Percentiles rank a stretch among this genome's conserved stretches.
phyloP scores from a whole-genome alignment of 176 grass and related monocot species.

The Triticum monococcum region DNA sequence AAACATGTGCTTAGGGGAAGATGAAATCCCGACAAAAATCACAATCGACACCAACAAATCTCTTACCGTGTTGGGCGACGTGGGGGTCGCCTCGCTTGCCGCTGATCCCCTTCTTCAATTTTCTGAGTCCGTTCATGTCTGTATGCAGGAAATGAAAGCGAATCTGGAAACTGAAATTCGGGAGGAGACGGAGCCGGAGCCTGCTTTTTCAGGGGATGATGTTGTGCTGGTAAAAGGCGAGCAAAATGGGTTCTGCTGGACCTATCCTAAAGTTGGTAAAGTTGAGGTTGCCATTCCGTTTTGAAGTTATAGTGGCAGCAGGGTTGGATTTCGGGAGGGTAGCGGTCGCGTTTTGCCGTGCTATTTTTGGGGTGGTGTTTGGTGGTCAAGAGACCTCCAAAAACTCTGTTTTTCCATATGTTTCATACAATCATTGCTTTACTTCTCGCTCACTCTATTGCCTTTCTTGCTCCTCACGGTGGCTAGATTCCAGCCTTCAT shows the following conservation, averaged over 20 bases:
- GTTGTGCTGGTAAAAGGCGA: constrained; percentile 26
- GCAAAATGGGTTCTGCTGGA: neutral
- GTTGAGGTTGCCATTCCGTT: constrained; percentile 8
- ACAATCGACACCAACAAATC: neutral
- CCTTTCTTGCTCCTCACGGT: neutral
- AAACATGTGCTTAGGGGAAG: neutral
- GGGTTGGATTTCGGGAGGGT: constrained; percentile 7
- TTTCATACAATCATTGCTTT: constrained; percentile 5
- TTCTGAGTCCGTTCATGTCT: constrained; percentile 36
- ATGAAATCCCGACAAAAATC: neutral
- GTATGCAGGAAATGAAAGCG: neutral
- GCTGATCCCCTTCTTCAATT: constrained; percentile 40
- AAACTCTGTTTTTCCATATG: constrained; percentile 1
- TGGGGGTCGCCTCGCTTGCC: constrained; percentile 24
- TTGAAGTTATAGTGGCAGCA: constrained; percentile 24
- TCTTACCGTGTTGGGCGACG: constrained; percentile 33
- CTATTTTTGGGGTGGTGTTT: constrained; percentile 39
- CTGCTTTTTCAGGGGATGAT: neutral
- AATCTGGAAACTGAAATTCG: constrained; percentile 13
- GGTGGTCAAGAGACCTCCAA: constrained; percentile 36
- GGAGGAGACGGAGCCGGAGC: constrained; percentile 33
- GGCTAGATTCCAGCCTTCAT: neutral
- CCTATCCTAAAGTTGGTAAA: constrained; percentile 52
- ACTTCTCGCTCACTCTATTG: neutral
- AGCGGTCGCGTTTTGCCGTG: neutral